phyloP scores from a whole-genome alignment of 73 alveolate species.

The Blepharisma japonicum region DNA sequence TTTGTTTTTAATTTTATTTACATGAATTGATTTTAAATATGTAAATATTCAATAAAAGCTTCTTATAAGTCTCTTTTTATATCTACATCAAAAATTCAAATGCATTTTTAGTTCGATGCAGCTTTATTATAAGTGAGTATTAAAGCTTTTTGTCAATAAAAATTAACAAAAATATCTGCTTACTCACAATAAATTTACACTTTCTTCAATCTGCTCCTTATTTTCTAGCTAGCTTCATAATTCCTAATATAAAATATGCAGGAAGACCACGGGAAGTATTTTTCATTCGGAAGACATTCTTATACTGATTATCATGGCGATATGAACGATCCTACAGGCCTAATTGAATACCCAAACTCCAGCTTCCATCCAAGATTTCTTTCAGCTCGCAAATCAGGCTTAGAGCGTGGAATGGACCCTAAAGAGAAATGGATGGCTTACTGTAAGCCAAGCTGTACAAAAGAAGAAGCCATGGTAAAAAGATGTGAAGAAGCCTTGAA shows the following conservation, averaged over 20 bases:
- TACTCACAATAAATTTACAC: too few species aligned
- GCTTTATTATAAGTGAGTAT: too few species aligned
- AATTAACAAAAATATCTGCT: too few species aligned
- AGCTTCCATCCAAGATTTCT: slow-evolving; percentile 29
- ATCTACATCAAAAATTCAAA: too few species aligned
- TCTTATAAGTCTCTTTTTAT: too few species aligned
- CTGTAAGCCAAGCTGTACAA: slow-evolving; percentile 26
- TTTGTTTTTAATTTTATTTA: too few species aligned
- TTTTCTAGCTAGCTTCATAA: too few species aligned
- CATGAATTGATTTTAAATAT: too few species aligned
- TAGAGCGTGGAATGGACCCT: slow-evolving; percentile 23
- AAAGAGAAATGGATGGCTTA: slow-evolving; percentile 31
- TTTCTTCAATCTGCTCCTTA: too few species aligned
- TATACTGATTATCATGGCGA: slow-evolving; percentile 31
- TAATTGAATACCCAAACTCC: slow-evolving; percentile 30
- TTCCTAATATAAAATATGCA: slow-evolving; percentile 8
- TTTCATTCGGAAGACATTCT: slow-evolving; percentile 20
- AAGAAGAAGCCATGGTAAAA: neutral
- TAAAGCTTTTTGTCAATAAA: too few species aligned
- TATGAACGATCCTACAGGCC: slow-evolving; percentile 27
- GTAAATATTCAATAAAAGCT: too few species aligned
- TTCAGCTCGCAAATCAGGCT: slow-evolving; percentile 1
- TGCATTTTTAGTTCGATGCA: too few species aligned
- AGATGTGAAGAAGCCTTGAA: slow-evolving; percentile 29
- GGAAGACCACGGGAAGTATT: slow-evolving; percentile 24